Evolutionary conservation across 2,329 filamentous ascomycete genomes (phyloP).

Genomic region (Aureobasidium sp.): DNA sequence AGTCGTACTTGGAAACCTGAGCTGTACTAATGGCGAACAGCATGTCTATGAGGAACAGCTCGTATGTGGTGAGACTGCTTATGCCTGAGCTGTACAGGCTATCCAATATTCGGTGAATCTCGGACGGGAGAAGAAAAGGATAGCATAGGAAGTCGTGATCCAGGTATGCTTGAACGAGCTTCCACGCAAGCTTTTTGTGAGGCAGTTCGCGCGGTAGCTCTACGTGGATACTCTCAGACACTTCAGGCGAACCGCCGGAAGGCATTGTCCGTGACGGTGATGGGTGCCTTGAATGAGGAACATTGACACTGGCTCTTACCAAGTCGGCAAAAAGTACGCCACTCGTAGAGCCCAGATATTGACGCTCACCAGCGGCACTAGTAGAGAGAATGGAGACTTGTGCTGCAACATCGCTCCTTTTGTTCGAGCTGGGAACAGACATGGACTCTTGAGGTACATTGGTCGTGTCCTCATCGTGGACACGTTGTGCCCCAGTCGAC

Average conservation of each 20-base stretch:
- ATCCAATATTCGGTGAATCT: constrained; percentile 26
- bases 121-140: constrained; percentile 34
- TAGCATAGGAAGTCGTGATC: constrained; percentile 40
- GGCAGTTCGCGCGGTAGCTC: constrained; percentile 26
- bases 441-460: not conserved
- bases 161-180: constrained; percentile 37
- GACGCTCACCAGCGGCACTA: constrained; percentile 37
- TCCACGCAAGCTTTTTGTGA: constrained; percentile 30
- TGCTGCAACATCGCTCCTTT: constrained; percentile 32
- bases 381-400: constrained; percentile 40
- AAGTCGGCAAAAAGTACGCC: constrained; percentile 39
- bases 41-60: constrained; percentile 40
- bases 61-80: constrained; percentile 23
- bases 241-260: not conserved
- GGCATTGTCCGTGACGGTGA: constrained; percentile 1
- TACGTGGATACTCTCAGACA: constrained; percentile 6
- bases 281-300: constrained; percentile 13
- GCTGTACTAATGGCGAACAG: constrained; percentile 39
- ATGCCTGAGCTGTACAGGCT: constrained; percentile 30
- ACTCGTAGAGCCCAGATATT: constrained; percentile 38
- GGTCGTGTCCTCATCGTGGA: not conserved
- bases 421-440: not conserved
- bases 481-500: not conserved
- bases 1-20: constrained; percentile 40
- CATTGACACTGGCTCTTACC: constrained; percentile 27